Conservation (phyloP, 805 yeast species). For the Suhomyces prunicola region DNA sequence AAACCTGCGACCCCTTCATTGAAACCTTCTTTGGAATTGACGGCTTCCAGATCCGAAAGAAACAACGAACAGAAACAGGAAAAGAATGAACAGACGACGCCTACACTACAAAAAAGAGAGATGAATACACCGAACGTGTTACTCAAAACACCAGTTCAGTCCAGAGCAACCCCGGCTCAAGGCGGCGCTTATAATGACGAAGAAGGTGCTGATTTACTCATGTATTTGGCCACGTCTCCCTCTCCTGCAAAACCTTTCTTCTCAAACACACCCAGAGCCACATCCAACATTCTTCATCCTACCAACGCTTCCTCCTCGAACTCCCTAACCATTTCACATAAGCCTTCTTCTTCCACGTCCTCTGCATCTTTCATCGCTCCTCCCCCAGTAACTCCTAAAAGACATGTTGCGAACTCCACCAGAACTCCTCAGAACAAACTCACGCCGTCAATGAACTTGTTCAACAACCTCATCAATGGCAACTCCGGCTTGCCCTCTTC, state of each 20-base stretch:
- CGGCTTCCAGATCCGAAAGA: slow-evolving; percentile 1
- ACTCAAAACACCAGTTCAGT: slow-evolving; percentile 37
- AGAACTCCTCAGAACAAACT: slow-evolving; percentile 42
- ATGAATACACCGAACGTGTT: slow-evolving; percentile 8
- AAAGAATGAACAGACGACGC: slow-evolving; percentile 10
- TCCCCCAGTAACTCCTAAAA: slow-evolving; percentile 45
- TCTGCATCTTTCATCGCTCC: slow-evolving; percentile 32
- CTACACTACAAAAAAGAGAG: slow-evolving; percentile 11
- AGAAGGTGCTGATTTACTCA: slow-evolving; percentile 79
- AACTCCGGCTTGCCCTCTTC: slow-evolving; percentile 37
- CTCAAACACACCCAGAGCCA: slow-evolving; percentile 30
- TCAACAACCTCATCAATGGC: slow-evolving; percentile 20
- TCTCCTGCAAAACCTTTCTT: slow-evolving; percentile 50
- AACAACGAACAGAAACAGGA: neutral
- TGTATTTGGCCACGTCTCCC: slow-evolving; percentile 84
- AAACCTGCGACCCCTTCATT: slow-evolving; percentile 25
- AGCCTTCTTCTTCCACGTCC: slow-evolving; percentile 21
- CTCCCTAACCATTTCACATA: slow-evolving; percentile 10
- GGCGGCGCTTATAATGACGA: slow-evolving; percentile 31
- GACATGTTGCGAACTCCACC: slow-evolving; percentile 21
- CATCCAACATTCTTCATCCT: neutral
- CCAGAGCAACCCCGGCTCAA: slow-evolving; percentile 10
- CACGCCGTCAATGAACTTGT: slow-evolving; percentile 38
- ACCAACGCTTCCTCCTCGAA: slow-evolving; percentile 18
- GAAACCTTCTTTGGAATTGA: slow-evolving; percentile 12